A percentile compares a stretch with the other conserved stretches of the same genome.
These are phyloP conservation scores for Urtica urens DNA, from an alignment of 306 rosid genomes.

Conservation along the genomic window DNA sequence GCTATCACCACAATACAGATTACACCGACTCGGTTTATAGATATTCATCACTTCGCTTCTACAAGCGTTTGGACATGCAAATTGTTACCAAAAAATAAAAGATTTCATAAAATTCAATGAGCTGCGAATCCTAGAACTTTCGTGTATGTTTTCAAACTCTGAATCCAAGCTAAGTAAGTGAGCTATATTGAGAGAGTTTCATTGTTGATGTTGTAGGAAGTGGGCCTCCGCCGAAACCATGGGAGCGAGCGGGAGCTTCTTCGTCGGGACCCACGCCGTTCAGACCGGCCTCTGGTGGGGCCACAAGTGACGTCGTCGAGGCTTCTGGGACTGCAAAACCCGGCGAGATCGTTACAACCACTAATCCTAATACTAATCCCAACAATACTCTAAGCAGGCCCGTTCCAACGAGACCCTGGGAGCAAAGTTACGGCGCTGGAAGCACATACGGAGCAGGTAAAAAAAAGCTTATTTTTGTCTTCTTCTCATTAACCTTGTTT, in stretches of 20 bases:
- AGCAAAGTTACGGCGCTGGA: slow-evolving; percentile 56
- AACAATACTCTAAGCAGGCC: slow-evolving; percentile 63
- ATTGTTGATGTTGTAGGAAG: slow-evolving; percentile 44
- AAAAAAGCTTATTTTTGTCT: not conserved
- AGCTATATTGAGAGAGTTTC: no score
- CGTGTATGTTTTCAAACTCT: not conserved
- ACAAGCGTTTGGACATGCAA: no score
- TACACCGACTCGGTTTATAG: no score
- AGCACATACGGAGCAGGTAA: slow-evolving; percentile 46
- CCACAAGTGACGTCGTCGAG: slow-evolving; percentile 86
- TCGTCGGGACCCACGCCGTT: slow-evolving; percentile 82
- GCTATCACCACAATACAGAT: no score
- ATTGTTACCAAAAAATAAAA: no score
- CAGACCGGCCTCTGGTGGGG: slow-evolving; percentile 74
- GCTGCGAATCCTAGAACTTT: not conserved
- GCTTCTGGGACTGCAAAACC: slow-evolving; percentile 94
- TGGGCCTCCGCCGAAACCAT: slow-evolving; percentile 82
- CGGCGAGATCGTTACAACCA: slow-evolving; percentile 73
- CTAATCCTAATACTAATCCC: slow-evolving; percentile 34
- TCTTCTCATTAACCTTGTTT: slow-evolving; percentile 9
- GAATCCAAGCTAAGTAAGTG: slow-evolving; percentile 8
- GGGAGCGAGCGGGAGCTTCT: slow-evolving; percentile 82
- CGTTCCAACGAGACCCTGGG: slow-evolving; percentile 95
- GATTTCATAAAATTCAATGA: no score
- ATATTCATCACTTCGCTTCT: no score